phyloP scores from a whole-genome alignment of 2,329 filamentous ascomycete genomes.

The Alternaria sp. region DNA sequence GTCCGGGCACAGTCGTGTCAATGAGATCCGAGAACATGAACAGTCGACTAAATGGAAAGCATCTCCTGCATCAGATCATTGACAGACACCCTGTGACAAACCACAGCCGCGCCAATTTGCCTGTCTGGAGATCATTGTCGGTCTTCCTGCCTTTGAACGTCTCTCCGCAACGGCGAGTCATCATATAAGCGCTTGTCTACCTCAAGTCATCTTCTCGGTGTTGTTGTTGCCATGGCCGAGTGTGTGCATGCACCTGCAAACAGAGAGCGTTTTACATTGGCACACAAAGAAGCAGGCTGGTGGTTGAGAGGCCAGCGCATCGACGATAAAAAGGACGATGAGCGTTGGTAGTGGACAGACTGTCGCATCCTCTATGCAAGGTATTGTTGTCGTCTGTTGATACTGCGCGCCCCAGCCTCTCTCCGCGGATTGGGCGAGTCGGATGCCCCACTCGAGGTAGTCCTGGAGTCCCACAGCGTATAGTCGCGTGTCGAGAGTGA shows the following conservation, averaged over 20 bases:
- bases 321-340: conserved; percentile 1
- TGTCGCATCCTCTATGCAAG: conserved; percentile 12
- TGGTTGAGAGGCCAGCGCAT: conserved; percentile 19
- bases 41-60: neutral
- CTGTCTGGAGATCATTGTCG: conserved; percentile 2
- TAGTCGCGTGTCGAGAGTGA: neutral
- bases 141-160: neutral
- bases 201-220: neutral
- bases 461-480: neutral
- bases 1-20: neutral
- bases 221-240: neutral
- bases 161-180: neutral
- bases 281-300: conserved; percentile 29
- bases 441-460: neutral
- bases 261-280: conserved; percentile 22
- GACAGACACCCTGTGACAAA: conserved; percentile 6
- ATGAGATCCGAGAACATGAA: neutral
- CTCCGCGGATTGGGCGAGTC: conserved; percentile 24
- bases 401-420: conserved; percentile 37
- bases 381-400: conserved; percentile 31
- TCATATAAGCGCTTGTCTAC: neutral
- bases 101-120: neutral
- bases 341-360: conserved; percentile 12
- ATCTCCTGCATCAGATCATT: neutral
- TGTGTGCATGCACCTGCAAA: conserved; percentile 9